Conservation (phyloP, 108 stramenopile species). For the Halocafeteria seosinensis region DNA sequence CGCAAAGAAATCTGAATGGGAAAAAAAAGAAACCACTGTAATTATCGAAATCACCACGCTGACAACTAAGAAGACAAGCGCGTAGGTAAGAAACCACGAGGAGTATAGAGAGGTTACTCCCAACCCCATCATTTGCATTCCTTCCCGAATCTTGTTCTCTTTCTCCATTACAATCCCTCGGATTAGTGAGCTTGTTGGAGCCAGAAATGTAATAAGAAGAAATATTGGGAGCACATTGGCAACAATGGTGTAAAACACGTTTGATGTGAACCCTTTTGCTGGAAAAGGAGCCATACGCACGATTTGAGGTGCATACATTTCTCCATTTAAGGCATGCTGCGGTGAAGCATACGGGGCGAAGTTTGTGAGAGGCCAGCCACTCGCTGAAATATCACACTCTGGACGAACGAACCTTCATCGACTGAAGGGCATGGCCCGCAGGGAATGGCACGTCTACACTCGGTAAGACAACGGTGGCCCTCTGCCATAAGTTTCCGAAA, state of each 20-base stretch:
- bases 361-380: no score
- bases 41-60: slow-evolving; percentile 24
- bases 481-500: no score
- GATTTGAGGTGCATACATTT: no score
- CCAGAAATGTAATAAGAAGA: background rate
- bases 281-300: background rate
- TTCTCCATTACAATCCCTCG: slow-evolving; percentile 28
- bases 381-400: no score
- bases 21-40: slow-evolving; percentile 17
- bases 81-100: slow-evolving; percentile 18
- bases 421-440: no score
- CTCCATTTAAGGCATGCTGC: no score
- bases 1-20: slow-evolving; percentile 24
- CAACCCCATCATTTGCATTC: slow-evolving; percentile 36
- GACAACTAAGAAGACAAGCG: slow-evolving; percentile 13
- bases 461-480: no score
- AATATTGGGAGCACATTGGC: background rate
- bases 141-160: slow-evolving; percentile 25
- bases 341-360: no score
- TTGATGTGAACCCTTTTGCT: background rate
- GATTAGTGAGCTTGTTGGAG: background rate
- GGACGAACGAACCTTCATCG: no score
- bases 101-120: slow-evolving; percentile 4
- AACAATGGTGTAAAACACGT: background rate
- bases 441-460: no score